phyloP scores from a whole-genome alignment of 169 alveolate species.

The Plasmodium gonderi region DNA sequence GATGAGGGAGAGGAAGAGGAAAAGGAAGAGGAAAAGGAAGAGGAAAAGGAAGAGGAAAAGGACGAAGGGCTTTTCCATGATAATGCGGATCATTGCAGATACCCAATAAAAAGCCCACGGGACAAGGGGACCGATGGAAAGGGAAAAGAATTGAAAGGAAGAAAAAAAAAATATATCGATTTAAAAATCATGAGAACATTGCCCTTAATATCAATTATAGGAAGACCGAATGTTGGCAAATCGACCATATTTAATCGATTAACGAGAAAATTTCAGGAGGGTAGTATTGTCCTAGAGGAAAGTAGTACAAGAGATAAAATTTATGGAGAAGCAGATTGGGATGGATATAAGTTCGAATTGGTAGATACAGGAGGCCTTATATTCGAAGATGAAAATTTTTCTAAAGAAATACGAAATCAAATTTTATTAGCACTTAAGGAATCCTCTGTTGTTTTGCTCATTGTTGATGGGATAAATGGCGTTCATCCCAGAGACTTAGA shows the following conservation, averaged over 20 bases:
- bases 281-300: conserved; percentile 82
- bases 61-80: not conserved
- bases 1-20: not conserved
- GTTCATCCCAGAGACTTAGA: conserved; percentile 82
- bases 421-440: conserved; percentile 75
- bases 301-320: conserved; percentile 85
- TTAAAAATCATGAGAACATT: conserved; percentile 37
- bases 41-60: not conserved
- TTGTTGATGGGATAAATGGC: conserved; percentile 85
- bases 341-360: conserved; percentile 81
- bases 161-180: conserved; percentile 24
- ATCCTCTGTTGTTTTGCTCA: conserved; percentile 79
- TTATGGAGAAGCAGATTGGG: conserved; percentile 84
- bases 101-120: not conserved
- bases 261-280: conserved; percentile 83
- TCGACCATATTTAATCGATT: conserved; percentile 85
- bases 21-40: not conserved
- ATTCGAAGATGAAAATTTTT: conserved; percentile 78
- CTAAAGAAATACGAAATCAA: conserved; percentile 70
- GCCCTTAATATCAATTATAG: conserved; percentile 82
- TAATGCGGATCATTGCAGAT: not conserved
- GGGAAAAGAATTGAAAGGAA: not conserved
- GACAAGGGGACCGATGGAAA: not conserved
- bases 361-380: conserved; percentile 85
- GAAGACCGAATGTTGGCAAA: conserved; percentile 86